These are phyloP conservation scores for Morella rubra DNA, from an alignment of 306 rosid genomes.

Conservation along the genomic window DNA sequence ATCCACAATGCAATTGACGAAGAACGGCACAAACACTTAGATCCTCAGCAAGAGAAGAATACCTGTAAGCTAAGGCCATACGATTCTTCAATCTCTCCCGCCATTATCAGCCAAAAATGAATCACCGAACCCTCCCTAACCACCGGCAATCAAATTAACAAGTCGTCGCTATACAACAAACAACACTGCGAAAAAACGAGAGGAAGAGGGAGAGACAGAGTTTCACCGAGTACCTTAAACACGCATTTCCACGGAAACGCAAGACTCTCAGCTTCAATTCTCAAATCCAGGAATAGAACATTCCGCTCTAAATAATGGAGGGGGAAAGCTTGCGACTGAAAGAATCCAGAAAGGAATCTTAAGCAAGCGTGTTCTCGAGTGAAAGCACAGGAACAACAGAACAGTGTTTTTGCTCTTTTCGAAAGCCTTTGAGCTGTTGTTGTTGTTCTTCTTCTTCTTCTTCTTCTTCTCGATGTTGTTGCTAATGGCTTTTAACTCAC, in stretches of 20 bases:
- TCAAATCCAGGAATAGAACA: slow-evolving; percentile 14
- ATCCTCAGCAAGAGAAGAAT: slow-evolving; percentile 26
- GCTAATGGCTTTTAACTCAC: no score
- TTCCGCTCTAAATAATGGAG: slow-evolving; percentile 12
- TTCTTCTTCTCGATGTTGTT: not conserved
- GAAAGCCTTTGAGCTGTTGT: not conserved
- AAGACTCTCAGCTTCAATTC: not conserved
- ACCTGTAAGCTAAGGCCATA: slow-evolving; percentile 59
- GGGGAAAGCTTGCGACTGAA: not conserved
- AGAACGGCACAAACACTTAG: slow-evolving; percentile 3
- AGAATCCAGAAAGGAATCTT: slow-evolving; percentile 9
- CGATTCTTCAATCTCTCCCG: slow-evolving; percentile 61
- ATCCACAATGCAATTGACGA: not conserved
- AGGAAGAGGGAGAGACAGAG: not conserved
- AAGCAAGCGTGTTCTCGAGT: slow-evolving; percentile 36
- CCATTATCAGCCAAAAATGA: slow-evolving; percentile 51
- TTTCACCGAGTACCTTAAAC: not conserved
- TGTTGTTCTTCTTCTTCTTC: no score
- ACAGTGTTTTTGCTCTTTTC: not conserved
- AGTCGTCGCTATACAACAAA: not conserved
- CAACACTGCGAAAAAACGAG: not conserved
- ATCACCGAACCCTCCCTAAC: slow-evolving; percentile 26
- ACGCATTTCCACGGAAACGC: not conserved
- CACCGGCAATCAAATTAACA: slow-evolving; percentile 5
- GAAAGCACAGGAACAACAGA: slow-evolving; percentile 10